phyloP scores from a whole-genome alignment of 2,329 filamentous ascomycete genomes.

The Verruconis gallopava region DNA sequence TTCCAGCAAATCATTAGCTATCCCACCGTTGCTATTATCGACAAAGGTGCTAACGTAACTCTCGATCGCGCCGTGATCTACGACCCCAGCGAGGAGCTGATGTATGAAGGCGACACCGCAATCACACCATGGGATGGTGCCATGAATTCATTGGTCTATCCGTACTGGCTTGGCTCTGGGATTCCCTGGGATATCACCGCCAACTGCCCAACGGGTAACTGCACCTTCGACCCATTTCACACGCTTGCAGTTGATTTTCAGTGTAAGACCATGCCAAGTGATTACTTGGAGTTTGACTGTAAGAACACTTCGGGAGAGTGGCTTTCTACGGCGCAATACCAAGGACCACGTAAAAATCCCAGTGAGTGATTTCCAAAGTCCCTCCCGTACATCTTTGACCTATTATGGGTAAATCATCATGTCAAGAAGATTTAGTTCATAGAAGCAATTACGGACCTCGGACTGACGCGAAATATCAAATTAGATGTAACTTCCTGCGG shows the following conservation, averaged over 20 bases:
- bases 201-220: constrained; percentile 10
- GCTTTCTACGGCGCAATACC: neutral
- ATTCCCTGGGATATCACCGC: neutral
- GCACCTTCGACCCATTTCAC: constrained; percentile 8
- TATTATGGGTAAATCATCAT: no score
- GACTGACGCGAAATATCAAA: constrained; percentile 1
- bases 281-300: neutral
- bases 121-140: neutral
- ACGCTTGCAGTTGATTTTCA: constrained; percentile 8
- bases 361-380: no score
- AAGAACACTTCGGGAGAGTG: constrained; percentile 2
- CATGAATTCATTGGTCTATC: neutral
- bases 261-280: constrained; percentile 2
- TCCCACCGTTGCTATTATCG: neutral
- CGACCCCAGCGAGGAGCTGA: neutral
- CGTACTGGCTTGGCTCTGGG: neutral
- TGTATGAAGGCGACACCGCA: neutral
- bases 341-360: no score
- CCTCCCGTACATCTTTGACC: no score
- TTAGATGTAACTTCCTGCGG: constrained; percentile 10
- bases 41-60: neutral
- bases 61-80: constrained; percentile 3
- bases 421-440: no score
- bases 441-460: no score
- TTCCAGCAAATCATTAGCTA: constrained; percentile 11